A percentile compares a stretch with the other conserved stretches of the same genome.
These are phyloP conservation scores for Pedinophyceae sp. DNA, from an alignment of 139 green algal species.

Conservation along the genomic window DNA sequence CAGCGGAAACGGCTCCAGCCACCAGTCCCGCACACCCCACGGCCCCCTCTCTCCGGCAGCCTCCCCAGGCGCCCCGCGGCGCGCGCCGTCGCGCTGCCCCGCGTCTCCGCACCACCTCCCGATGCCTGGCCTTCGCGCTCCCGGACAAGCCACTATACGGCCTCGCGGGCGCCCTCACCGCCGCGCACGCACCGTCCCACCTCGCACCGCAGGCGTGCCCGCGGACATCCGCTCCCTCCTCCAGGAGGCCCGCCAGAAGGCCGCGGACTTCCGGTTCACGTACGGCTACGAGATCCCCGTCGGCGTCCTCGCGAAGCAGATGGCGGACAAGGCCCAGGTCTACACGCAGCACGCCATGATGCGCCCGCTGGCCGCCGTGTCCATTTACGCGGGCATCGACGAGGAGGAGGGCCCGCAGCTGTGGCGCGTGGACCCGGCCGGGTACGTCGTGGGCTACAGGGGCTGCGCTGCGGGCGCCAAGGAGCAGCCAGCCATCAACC, in stretches of 20 bases:
- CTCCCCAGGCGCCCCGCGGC: no score
- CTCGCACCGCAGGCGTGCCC: no score
- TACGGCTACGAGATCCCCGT: constrained; percentile 93
- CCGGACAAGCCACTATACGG: no score
- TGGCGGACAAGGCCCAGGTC: constrained; percentile 93
- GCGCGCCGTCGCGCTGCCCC: no score
- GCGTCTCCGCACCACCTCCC: no score
- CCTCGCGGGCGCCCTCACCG: no score
- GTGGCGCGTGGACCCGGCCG: constrained; percentile 94
- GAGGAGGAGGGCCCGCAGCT: constrained; percentile 87
- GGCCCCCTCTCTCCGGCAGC: no score
- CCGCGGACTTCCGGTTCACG: constrained; percentile 83
- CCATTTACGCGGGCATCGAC: constrained; percentile 83
- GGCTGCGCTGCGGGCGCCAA: constrained; percentile 65
- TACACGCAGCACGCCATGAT: constrained; percentile 94
- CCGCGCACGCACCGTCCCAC: no score
- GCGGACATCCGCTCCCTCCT: constrained; percentile 70
- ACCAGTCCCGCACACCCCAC: no score
- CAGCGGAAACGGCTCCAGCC: no score
- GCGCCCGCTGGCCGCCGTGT: constrained; percentile 67
- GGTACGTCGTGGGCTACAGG: constrained; percentile 97
- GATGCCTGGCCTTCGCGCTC: no score
- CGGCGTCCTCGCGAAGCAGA: constrained; percentile 70
- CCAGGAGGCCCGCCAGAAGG: constrained; percentile 65
- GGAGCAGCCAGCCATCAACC: constrained; percentile 89